These are phyloP conservation scores for Pyrenophora seminiperda DNA, from an alignment of 2,329 filamentous ascomycete species.

Conservation along the genomic window DNA sequence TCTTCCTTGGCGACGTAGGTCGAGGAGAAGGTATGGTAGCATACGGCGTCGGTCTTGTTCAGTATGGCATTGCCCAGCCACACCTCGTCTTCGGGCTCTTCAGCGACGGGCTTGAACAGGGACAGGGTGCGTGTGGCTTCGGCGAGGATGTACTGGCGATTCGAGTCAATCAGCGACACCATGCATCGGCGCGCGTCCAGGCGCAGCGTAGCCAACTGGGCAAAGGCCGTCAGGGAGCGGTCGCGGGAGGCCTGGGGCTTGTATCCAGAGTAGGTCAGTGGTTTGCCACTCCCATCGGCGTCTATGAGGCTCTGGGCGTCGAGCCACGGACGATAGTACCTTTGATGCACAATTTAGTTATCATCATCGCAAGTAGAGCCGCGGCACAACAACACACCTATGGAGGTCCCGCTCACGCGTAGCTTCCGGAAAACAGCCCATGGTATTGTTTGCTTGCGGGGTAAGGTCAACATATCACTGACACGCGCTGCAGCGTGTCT, in stretches of 20 bases:
- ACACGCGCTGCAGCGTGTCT: constrained; percentile 7
- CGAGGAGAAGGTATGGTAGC: constrained; percentile 36
- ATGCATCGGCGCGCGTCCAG: constrained; percentile 42
- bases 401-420: constrained; percentile 39
- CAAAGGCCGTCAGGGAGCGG: constrained; percentile 43
- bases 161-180: constrained; percentile 47
- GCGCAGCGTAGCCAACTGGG: constrained; percentile 43
- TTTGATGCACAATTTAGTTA: constrained; percentile 20
- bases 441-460: constrained; percentile 12
- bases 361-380: not conserved
- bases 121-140: constrained; percentile 47
- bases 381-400: constrained; percentile 19
- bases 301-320: constrained; percentile 42
- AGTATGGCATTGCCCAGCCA: constrained; percentile 43
- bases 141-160: constrained; percentile 46
- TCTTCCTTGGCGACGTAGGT: constrained; percentile 29
- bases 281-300: constrained; percentile 29
- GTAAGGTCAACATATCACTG: constrained; percentile 19
- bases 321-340: constrained; percentile 46
- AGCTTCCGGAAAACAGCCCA: constrained; percentile 29
- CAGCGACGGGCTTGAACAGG: constrained; percentile 33
- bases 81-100: constrained; percentile 30
- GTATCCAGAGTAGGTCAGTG: constrained; percentile 34
- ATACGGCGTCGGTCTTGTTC: constrained; percentile 36
- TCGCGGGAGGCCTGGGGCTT: constrained; percentile 31